Evolutionary conservation across 106 monocot species (phyloP), one percentile per base, ranked within the genome.

Genomic region (Triglochin maritima): DNA sequence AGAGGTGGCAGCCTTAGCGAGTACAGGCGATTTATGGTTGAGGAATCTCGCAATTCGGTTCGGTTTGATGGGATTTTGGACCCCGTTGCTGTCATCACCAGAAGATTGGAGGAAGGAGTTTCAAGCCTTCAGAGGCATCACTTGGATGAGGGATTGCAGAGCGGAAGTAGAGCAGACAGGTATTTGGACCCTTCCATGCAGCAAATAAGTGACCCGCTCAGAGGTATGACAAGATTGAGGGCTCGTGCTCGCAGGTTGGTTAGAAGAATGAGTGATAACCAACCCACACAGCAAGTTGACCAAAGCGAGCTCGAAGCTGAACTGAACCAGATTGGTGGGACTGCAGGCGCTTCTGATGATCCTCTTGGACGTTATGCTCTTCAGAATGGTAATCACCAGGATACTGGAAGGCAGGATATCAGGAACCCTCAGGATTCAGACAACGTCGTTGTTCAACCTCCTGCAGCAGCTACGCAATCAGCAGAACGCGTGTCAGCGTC

Each of bases 401-500:
- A 17, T 47, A 13, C 50, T 52, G 92, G 85, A 10, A 62, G 49
- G 11, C 66, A 45, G 3, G 17, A 43, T 2, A 47, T 47, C 2
- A 54, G 61, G 3, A 69, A 62, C 47, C 12, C 15, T 8, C 68
- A 62, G 29, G 48, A 55, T 49, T 17, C 54, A 3, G 85, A 83
- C n/a, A 68, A 51, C 12, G 52, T 59, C 3, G 17, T 49, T 7
- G 52, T 15, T 66, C 74, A 70, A 67, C 49, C 12, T 29, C 72
- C 67, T n/a, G 60, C 66, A 2, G 56, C 56, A 12, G 86, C 53
- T 12, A 48, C 75, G 16, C 53, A 79, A 45, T 76, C 66, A 45
- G 77, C 82, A 2, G 89, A 89, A 73, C 89, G 85, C 67, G 81
- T 79, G 10, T 89, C 89, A 49, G 82, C 82, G 56, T 89, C 89